These are phyloP conservation scores for Penicillium dipodomyicola DNA, from an alignment of 495 filamentous ascomycete genomes.

Conservation along the genomic window DNA sequence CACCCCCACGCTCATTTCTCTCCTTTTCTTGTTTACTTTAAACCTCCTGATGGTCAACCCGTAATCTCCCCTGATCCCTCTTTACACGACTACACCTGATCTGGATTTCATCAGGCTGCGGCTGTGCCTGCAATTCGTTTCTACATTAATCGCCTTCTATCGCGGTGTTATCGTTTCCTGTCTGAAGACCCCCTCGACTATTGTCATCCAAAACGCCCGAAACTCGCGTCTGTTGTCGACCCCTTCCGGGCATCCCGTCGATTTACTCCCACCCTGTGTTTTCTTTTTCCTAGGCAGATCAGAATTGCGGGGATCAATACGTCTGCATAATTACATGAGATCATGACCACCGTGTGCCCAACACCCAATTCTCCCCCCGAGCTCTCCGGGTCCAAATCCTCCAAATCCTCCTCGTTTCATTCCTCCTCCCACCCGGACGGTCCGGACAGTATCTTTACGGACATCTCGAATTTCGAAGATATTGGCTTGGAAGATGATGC, in stretches of 20 bases:
- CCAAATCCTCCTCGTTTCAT: conserved; percentile 84
- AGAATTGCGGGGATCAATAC: conserved; percentile 14
- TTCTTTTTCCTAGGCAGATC: conserved; percentile 4
- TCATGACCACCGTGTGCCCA: conserved; percentile 58
- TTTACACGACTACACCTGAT: conserved; percentile 28
- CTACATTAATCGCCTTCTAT: conserved; percentile 21
- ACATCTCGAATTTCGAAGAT: conserved; percentile 86
- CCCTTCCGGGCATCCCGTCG: conserved; percentile 22
- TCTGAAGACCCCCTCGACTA: neutral
- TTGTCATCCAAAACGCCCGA: conserved; percentile 5
- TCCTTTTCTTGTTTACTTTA: conserved; percentile 10
- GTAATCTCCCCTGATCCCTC: conserved; percentile 27
- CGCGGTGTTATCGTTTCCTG: conserved; percentile 17
- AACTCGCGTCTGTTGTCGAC: conserved; percentile 25
- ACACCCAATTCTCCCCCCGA: conserved; percentile 78
- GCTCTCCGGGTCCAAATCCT: conserved; percentile 81
- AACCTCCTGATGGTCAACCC: conserved; percentile 18
- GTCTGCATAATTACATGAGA: conserved; percentile 38
- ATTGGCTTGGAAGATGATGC: conserved; percentile 79
- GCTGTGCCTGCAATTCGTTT: conserved; percentile 33
- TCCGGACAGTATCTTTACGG: conserved; percentile 61
- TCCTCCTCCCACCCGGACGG: conserved; percentile 70
- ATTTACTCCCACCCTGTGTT: conserved; percentile 15
- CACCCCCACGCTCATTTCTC: conserved; percentile 10
- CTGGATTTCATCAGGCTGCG: conserved; percentile 32